Evolutionary conservation across 1,139 yeast species (phyloP).

Genomic region (Ogataea hybrid): DNA sequence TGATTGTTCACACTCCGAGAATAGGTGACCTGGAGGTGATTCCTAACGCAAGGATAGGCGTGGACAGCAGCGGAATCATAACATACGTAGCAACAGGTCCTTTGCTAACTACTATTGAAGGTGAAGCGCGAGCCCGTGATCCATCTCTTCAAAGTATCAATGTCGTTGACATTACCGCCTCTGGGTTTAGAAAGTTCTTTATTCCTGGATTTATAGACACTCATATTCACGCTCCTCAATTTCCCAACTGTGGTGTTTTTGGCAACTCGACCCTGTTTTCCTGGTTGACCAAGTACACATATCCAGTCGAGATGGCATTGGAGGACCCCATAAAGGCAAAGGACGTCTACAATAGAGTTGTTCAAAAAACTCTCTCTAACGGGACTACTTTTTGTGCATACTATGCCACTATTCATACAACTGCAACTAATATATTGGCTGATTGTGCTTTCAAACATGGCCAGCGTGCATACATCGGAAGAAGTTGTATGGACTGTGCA

Average conservation of each 20-base stretch:
- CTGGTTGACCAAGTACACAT: constrained; percentile 80
- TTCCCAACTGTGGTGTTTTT: constrained; percentile 82
- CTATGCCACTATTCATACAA: constrained; percentile 77
- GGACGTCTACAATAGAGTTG: constrained; percentile 58
- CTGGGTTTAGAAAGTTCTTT: constrained; percentile 42
- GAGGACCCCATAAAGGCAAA: constrained; percentile 50
- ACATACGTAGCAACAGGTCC: constrained; percentile 33
- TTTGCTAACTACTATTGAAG: constrained; percentile 6
- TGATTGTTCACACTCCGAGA: constrained; percentile 50
- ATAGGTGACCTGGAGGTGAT: constrained; percentile 38
- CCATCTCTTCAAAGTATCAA: constrained; percentile 4
- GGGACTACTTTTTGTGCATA: constrained; percentile 92
- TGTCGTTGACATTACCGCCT: constrained; percentile 25
- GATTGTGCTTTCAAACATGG: constrained; percentile 60
- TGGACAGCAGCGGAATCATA: constrained; percentile 44
- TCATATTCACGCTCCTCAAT: constrained; percentile 92
- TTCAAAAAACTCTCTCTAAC: constrained; percentile 52
- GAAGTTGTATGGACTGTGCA: constrained; percentile 77
- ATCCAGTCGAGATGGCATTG: constrained; percentile 68
- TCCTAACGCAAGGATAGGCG: constrained; percentile 47
- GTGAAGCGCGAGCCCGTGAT: constrained; percentile 9
- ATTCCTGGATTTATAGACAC: constrained; percentile 91
- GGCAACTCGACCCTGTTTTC: constrained; percentile 78
- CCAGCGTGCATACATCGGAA: constrained; percentile 87
- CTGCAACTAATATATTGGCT: constrained; percentile 60